Evolutionary conservation across 2,329 filamentous ascomycete species (phyloP), one percentile per base, ranked within the genome.

Genomic region (Ophiosphaerella herpotricha): DNA sequence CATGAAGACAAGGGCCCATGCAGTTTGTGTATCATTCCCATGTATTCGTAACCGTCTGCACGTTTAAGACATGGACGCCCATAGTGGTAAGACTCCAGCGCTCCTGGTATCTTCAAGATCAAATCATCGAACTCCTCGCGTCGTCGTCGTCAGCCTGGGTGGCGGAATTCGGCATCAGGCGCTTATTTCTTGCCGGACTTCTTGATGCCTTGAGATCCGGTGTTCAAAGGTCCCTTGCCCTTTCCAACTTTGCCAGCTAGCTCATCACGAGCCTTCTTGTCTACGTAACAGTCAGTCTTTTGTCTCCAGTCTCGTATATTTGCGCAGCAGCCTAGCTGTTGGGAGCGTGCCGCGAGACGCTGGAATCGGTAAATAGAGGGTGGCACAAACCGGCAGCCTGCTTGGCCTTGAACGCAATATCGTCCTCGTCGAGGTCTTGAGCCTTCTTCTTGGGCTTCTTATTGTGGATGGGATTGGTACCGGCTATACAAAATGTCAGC

Each of bases 181-280:
- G 63, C 55, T 68, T 65, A 96, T 87, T 97, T 96, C 66, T 97
- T 96, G 76, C 91, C 92, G 55, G 89, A 94, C 85, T 96, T 97
- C 87, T 97, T 97, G 81, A 97, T 96, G 56, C 91, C 91, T 78
- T 95, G 90, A 41, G 82, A 76, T 31, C 91, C 91, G 29, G 85
- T 88, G 78, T 91, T 92, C 72, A 97, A 74, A 33, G 93, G 92
- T 3, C 93, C 93, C 67, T 88, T 87, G 39, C 89, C 87, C 79
- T 90, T 89, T 54, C 86, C 82, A 7, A 87, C 87, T 77, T 90
- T 89, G 57, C 86, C 82, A n/a, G 87, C 85, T 77, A 95, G 73
- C 8, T 91, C 90, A 34, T 72, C 70, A 50, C 70, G 70, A 8
- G 70, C 77, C 79, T 95, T 93, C 74, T 80, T 80, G 63, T 80